Evolutionary conservation across 495 filamentous ascomycete genomes (phyloP), one percentile per base, ranked within the genome.

Genomic region (Letharia columbiana): DNA sequence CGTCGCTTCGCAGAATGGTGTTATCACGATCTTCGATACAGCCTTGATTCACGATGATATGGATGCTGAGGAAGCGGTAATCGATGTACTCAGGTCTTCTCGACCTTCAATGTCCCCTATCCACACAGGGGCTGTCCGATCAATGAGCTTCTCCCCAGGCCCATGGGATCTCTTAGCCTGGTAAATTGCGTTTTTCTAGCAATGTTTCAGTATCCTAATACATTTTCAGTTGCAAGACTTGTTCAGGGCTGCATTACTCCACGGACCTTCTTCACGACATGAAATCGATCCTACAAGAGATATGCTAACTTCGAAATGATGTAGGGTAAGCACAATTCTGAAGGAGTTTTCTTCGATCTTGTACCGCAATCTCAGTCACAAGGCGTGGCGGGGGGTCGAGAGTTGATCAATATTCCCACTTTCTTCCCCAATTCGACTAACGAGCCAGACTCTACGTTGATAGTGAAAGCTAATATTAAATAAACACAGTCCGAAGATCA

Each of bases 111-210:
- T 49, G n/a, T 40, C 37, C 7, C 31, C 41, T 17, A 42, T 37
- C 44, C 56, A 85, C 56, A 82, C 80, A 28, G 93, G 95, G 64
- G 91, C 94, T 56, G 86, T 98, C 61, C 85, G 94, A 61, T 89
- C 91, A 63, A 93, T 98, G 86, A 82, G 86, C 33, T 98, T 98
- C 73, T 88, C 90, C 0, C 92, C 94, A 4, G 90, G 89, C 28
- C 91, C 92, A 13, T 90, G 87, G 83, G 93, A 98, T 74, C 83
- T 98, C 20, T 80, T 98, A 44, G 89, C 95, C 35, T 97, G 93
- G 92, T 54, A 54, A 54, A 15, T 20, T 54, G 9, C 23, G 1
- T 11, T 54, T 31, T 54, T 11, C 49, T 31, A 54, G 49, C 49
- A 33, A 31, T 3, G 23, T 5, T 56, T 35, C 10, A 20, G 44